These are phyloP conservation scores for Paradendryphiella salina DNA, from an alignment of 2,329 filamentous ascomycete species.

Conservation along the genomic window DNA sequence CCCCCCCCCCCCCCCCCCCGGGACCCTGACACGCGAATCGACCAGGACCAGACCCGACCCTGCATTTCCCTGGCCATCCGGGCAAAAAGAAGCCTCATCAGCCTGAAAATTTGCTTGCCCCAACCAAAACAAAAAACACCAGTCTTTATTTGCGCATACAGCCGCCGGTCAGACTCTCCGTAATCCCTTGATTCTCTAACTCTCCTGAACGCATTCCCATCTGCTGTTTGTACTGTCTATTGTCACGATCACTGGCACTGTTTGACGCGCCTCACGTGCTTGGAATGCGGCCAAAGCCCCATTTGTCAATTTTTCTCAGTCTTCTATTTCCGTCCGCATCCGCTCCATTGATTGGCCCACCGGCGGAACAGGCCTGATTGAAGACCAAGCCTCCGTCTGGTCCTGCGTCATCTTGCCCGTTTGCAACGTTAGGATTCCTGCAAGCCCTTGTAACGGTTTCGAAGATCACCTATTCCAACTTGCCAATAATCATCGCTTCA, in stretches of 20 bases:
- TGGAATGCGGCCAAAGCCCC: neutral
- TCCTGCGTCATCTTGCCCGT: slow-evolving; percentile 29
- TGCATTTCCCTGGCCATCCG: neutral
- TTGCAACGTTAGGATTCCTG: slow-evolving; percentile 10
- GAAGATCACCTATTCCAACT: slow-evolving; percentile 9
- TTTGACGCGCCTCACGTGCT: neutral
- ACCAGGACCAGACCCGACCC: slow-evolving; percentile 3
- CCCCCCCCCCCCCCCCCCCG: too few relatives aligned
- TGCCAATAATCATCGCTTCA: neutral
- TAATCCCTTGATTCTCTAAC: too few relatives aligned
- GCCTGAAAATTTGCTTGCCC: slow-evolving; percentile 13
- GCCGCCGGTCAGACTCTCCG: too few relatives aligned
- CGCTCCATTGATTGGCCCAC: slow-evolving; percentile 11
- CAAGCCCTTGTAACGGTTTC: slow-evolving; percentile 15
- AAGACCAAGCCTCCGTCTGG: slow-evolving; percentile 20
- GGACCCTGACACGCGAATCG: too few relatives aligned
- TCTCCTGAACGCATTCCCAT: too few relatives aligned
- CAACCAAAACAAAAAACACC: slow-evolving; percentile 14
- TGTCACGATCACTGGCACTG: neutral
- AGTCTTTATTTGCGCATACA: neutral
- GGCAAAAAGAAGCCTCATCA: neutral
- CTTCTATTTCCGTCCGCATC: slow-evolving; percentile 6
- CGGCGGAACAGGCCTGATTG: slow-evolving; percentile 6
- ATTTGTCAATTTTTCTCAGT: slow-evolving; percentile 2
- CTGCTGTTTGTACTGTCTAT: too few relatives aligned